Percentiles rank a stretch among this genome's conserved stretches.
Evolutionary conservation across 768 basidiomycete genomes (phyloP).

Genomic region (Ramaria sp.): DNA sequence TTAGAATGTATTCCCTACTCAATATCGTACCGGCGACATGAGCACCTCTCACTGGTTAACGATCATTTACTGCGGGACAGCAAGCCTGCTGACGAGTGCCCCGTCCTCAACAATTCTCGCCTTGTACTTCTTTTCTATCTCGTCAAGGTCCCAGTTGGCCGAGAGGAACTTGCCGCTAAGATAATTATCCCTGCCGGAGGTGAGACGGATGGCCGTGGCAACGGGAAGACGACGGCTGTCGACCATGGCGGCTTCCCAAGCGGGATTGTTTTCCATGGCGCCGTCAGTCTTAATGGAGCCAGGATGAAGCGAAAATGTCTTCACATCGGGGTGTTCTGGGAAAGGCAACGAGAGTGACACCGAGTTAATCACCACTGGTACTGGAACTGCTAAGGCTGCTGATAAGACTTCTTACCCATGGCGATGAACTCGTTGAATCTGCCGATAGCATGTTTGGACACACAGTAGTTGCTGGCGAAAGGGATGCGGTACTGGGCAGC

Average conservation of each 20-base stretch:
- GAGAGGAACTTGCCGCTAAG: neutral
- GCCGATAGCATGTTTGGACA: slow-evolving; percentile 7
- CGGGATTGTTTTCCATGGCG: neutral
- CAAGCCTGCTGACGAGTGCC: slow-evolving; percentile 1
- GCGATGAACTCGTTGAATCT: slow-evolving; percentile 5
- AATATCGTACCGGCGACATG: too few species aligned
- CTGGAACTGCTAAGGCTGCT: too few species aligned
- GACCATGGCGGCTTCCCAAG: slow-evolving; percentile 6
- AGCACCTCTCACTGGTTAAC: too few species aligned
- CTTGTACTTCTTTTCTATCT: neutral
- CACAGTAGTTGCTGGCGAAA: slow-evolving; percentile 5
- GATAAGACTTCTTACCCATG: neutral
- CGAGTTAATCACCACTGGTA: neutral
- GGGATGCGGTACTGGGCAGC: neutral
- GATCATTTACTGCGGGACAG: too few species aligned
- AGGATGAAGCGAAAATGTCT: slow-evolving; percentile 7
- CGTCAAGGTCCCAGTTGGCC: too few species aligned
- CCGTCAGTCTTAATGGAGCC: slow-evolving; percentile 12
- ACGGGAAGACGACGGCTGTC: slow-evolving; percentile 15
- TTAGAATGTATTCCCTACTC: too few species aligned
- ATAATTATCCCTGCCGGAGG: neutral
- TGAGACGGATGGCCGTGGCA: slow-evolving; percentile 7
- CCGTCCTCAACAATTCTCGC: neutral
- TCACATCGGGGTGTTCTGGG: neutral
- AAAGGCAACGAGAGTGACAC: too few species aligned